Conservation (phyloP, 129 eudicot genomes). For the Helianthus tuberosus region DNA sequence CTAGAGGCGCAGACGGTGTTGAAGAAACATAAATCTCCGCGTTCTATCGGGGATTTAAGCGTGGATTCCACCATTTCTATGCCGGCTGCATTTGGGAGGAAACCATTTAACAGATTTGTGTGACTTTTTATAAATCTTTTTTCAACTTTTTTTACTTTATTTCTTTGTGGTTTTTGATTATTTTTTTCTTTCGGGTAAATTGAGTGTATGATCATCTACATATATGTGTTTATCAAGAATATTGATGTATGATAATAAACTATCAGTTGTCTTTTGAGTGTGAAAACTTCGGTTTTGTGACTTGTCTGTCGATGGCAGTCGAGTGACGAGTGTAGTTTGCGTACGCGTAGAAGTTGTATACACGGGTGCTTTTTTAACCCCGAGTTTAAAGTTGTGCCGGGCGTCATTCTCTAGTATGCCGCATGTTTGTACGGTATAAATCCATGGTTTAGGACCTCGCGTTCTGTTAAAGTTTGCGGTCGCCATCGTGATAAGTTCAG, state of each 20-base stretch:
- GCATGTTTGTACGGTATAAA: no score
- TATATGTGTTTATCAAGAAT: conserved; percentile 33
- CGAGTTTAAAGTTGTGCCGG: no score
- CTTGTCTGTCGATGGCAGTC: no score
- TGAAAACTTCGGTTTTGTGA: conserved; percentile 1
- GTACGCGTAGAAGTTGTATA: no score
- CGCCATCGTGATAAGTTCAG: no score
- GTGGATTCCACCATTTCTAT: conserved; percentile 81
- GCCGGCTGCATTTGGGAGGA: conserved; percentile 84
- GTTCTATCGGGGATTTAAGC: conserved; percentile 71
- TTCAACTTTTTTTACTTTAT: conserved; percentile 14
- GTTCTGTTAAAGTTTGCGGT: no score
- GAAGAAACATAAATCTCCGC: conserved; percentile 55
- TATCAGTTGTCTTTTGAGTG: conserved; percentile 28
- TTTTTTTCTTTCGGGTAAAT: neutral
- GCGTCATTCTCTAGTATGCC: no score
- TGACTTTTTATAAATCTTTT: conserved; percentile 45
- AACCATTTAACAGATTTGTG: conserved; percentile 93
- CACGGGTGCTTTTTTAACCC: no score
- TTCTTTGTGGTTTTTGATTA: conserved; percentile 26
- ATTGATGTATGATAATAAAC: conserved; percentile 44
- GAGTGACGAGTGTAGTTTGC: no score
- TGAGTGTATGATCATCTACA: conserved; percentile 34
- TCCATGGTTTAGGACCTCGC: no score
- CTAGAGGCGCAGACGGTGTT: conserved; percentile 47